Evolutionary conservation across 768 basidiomycete genomes (phyloP), one percentile per base, ranked within the genome.

Genomic region (Mycena amicta): DNA sequence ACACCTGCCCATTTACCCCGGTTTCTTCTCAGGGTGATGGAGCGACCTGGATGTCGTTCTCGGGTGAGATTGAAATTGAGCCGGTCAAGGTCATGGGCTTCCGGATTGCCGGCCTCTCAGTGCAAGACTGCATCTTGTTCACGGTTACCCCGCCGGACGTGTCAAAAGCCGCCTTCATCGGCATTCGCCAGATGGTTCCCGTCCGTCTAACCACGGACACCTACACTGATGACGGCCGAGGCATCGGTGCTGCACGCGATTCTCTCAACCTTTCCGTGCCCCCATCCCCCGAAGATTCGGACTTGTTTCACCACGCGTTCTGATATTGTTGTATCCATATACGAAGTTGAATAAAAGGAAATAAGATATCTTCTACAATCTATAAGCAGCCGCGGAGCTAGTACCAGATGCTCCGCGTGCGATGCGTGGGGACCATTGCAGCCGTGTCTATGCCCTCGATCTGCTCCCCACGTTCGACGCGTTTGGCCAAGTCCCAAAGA

Each of bases 371-470:
- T n/a, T n/a, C n/a, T n/a, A n/a, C n/a, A n/a, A n/a, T n/a, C n/a
- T 37, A 37, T 37, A 8, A 37, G 30, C 30, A 25, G 43, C 23
- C 37, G 55, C 22, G 22, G 29, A 5, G 46, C 77, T 75, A 94
- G 74, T 94, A 94, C 92, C 92, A 94, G 27, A 90, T 89, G 63
- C 90, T 89, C 71, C 92, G 80, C 23, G 89, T 93, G 52, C 88
- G 82, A 68, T 94, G 92, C 28, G 84, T 82, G 18, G 92, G 91
- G 5, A 86, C 74, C 60, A 90, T 76, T 55, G 80, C 76, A 16
- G 72, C 75, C 11, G 80, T 83, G 57, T 82, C 71, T 13, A 90
- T 77, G 0, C 83, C 88, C 29, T 86, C 81, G 3, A 91, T 75
- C 61, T 67, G 75, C 47, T 86, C 86, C 2, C 86, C 87, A 18